Evolutionary conservation across 345 rosid genomes (phyloP).

Genomic region (Moricandia moricandioides): DNA sequence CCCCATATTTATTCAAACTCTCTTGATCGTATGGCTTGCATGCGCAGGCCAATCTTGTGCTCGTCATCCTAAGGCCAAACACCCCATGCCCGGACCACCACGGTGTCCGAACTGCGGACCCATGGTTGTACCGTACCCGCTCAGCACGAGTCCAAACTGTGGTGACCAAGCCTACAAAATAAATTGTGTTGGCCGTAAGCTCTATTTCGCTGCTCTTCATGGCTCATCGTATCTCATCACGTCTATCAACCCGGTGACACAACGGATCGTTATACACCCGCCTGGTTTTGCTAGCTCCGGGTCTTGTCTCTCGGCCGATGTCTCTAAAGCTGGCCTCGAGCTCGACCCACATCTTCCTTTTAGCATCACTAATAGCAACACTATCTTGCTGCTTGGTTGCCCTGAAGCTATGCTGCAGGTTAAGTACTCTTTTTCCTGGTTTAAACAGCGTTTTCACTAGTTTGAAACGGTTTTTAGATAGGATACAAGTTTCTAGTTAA

Average conservation of each 20-base stretch:
- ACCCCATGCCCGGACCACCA: constrained; percentile 21
- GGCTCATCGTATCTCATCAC: constrained; percentile 50
- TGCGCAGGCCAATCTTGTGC: constrained; percentile 10
- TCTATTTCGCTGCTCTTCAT: constrained; percentile 43
- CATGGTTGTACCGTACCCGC: constrained; percentile 43
- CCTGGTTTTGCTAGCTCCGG: constrained; percentile 25
- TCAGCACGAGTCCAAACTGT: constrained; percentile 39
- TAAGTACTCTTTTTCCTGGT: neutral
- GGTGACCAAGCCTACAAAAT: constrained; percentile 45
- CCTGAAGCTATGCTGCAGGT: constrained; percentile 38
- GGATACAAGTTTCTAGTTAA: neutral
- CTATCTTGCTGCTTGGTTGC: constrained; percentile 51
- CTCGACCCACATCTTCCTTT: constrained; percentile 50
- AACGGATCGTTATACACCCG: constrained; percentile 42
- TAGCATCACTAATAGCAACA: constrained; percentile 48
- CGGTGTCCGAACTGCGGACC: constrained; percentile 44
- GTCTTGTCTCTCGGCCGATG: constrained; percentile 46
- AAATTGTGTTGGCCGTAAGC: constrained; percentile 42
- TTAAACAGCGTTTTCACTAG: neutral
- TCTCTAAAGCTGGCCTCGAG: constrained; percentile 39
- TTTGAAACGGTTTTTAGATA: neutral
- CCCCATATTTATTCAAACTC: neutral
- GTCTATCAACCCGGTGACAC: constrained; percentile 46
- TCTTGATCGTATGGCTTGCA: constrained; percentile 19
- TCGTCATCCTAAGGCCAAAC: constrained; percentile 27